Conservation (phyloP, 306 rosid genomes). For the Quillaja saponaria region DNA sequence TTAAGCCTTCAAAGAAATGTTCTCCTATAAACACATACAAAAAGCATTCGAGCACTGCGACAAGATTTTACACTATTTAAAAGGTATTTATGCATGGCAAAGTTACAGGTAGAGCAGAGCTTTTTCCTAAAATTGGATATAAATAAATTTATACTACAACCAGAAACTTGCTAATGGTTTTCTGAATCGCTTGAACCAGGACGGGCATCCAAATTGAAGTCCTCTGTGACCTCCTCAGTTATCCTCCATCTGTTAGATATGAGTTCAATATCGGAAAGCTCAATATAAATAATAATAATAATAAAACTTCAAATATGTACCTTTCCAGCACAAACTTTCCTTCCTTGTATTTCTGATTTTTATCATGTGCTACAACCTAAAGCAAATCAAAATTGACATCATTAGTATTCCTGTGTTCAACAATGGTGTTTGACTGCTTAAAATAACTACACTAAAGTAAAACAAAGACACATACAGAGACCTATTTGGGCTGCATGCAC, state of each 20-base stretch:
- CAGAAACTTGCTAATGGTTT: slow-evolving; percentile 48
- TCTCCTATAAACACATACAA: no score
- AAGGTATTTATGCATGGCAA: neutral
- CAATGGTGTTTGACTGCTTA: no score
- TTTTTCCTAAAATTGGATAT: slow-evolving; percentile 23
- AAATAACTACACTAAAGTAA: no score
- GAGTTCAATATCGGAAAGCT: slow-evolving; percentile 18
- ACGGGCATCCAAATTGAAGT: slow-evolving; percentile 55
- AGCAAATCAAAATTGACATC: slow-evolving; percentile 22
- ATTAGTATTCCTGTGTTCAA: slow-evolving; percentile 8
- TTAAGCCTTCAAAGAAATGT: no score
- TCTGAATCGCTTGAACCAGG: slow-evolving; percentile 70
- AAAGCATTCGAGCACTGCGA: neutral
- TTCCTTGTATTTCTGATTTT: slow-evolving; percentile 69
- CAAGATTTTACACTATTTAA: slow-evolving; percentile 22
- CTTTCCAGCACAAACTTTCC: slow-evolving; percentile 88
- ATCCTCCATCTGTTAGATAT: slow-evolving; percentile 58
- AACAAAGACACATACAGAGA: no score
- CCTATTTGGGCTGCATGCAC: no score
- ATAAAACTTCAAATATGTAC: slow-evolving; percentile 30
- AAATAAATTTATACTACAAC: slow-evolving; percentile 10
- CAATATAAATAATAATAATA: slow-evolving; percentile 3
- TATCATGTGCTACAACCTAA: slow-evolving; percentile 75
- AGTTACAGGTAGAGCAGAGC: slow-evolving; percentile 15
- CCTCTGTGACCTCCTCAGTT: slow-evolving; percentile 54